Percentiles rank a stretch among this genome's conserved stretches.
phyloP scores from a whole-genome alignment of 257 asterid genomes.

The Solanum clarkiae region DNA sequence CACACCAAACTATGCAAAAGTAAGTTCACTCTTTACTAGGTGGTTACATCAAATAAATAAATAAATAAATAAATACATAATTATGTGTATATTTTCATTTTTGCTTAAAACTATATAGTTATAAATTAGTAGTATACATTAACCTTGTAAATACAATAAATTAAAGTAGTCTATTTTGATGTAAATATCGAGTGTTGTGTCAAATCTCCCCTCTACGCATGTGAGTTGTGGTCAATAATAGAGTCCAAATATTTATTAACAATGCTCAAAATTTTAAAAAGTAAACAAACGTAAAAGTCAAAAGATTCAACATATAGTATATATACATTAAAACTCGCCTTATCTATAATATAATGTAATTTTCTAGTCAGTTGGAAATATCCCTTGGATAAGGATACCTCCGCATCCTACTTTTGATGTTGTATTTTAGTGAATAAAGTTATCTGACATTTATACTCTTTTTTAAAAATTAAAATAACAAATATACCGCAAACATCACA shows the following conservation, averaged over 20 bases:
- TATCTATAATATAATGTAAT: too few species aligned
- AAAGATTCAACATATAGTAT: not conserved
- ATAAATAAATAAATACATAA: not conserved
- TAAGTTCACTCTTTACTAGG: too few species aligned
- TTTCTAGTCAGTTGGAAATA: too few species aligned
- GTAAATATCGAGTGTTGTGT: too few species aligned
- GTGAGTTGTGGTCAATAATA: not conserved
- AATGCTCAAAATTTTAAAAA: too few species aligned
- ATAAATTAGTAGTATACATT: not conserved
- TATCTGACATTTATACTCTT: not conserved
- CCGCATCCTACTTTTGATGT: not conserved
- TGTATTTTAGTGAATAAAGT: not conserved
- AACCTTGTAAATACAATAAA: not conserved
- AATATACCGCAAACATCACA: accelerated
- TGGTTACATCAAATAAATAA: not conserved
- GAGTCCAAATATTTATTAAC: too few species aligned
- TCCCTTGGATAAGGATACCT: not conserved
- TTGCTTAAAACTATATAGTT: not conserved
- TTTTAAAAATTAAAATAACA: not conserved
- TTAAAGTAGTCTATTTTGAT: not conserved
- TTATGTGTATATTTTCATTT: not conserved
- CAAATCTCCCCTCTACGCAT: not conserved
- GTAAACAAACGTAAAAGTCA: too few species aligned
- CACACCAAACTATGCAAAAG: too few species aligned
- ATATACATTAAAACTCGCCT: too few species aligned